phyloP scores from a whole-genome alignment of 73 alveolate genomes.

The Tetrahymena borealis region DNA sequence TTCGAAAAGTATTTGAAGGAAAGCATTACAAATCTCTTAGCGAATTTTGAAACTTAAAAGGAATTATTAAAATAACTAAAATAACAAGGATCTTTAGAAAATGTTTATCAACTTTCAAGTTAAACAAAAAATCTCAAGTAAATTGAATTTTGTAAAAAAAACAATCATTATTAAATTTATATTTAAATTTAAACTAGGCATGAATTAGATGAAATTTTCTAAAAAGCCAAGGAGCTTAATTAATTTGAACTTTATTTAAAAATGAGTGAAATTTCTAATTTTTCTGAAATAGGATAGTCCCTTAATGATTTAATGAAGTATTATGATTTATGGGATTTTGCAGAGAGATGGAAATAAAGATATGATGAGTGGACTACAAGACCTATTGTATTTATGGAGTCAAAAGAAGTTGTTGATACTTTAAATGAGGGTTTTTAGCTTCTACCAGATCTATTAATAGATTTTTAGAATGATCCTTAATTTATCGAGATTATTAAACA shows the following conservation, averaged over 20 bases:
- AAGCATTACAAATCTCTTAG: background rate
- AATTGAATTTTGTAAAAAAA: background rate
- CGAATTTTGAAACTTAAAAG: background rate
- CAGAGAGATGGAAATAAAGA: background rate
- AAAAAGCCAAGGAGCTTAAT: background rate
- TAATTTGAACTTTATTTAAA: background rate
- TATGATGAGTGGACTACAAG: background rate
- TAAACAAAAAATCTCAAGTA: background rate
- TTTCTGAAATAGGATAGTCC: background rate
- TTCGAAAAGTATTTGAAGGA: background rate
- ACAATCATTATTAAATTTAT: background rate
- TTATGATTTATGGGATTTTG: background rate
- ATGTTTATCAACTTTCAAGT: background rate
- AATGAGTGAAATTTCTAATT: background rate
- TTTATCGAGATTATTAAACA: background rate
- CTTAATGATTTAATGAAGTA: background rate
- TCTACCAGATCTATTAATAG: background rate
- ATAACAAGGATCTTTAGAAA: background rate
- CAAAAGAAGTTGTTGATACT: background rate
- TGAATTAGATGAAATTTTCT: background rate
- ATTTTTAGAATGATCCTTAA: background rate
- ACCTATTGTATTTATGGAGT: background rate
- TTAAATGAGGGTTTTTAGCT: background rate
- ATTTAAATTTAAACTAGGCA: background rate
- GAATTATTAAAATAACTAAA: background rate